Percentiles rank a stretch among this genome's conserved stretches.
Conservation (phyloP, 2,329 filamentous ascomycete species). For the Venturiaceae sp. region DNA sequence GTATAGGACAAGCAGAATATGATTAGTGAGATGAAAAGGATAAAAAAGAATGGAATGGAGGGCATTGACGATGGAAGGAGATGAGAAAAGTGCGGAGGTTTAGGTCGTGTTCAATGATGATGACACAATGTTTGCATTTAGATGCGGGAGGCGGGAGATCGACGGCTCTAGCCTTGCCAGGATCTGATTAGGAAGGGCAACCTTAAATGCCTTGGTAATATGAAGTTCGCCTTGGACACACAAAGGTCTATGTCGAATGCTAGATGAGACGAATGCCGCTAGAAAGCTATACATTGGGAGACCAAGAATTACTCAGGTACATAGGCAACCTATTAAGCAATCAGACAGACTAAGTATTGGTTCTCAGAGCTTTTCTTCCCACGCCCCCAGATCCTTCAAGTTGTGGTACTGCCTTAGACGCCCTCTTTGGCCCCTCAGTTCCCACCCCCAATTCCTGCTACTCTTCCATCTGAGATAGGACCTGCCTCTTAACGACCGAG, state of each 20-base stretch:
- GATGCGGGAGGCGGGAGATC: constrained; percentile 1
- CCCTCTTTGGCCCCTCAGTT: no score
- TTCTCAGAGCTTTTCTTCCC: not conserved
- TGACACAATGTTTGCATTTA: not conserved
- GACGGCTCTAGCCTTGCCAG: not conserved
- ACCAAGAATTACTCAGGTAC: not conserved
- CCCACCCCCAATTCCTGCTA: not conserved
- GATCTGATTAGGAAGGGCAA: no score
- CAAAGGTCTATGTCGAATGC: not conserved
- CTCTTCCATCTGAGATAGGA: not conserved
- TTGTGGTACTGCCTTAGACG: no score
- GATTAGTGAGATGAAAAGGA: not conserved
- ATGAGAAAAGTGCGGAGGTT: not conserved
- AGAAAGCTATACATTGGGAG: not conserved
- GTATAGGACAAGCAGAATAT: not conserved
- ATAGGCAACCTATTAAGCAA: not conserved
- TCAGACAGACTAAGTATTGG: no score
- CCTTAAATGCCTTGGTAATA: no score
- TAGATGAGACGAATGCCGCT: not conserved
- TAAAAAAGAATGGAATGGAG: not conserved
- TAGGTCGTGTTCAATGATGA: not conserved
- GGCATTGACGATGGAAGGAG: not conserved
- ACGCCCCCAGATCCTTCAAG: no score
- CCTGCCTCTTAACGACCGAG: not conserved
- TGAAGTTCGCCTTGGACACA: no score